Conservation (phyloP, 1,139 yeast species). For the Meyerozyma carpophila region DNA sequence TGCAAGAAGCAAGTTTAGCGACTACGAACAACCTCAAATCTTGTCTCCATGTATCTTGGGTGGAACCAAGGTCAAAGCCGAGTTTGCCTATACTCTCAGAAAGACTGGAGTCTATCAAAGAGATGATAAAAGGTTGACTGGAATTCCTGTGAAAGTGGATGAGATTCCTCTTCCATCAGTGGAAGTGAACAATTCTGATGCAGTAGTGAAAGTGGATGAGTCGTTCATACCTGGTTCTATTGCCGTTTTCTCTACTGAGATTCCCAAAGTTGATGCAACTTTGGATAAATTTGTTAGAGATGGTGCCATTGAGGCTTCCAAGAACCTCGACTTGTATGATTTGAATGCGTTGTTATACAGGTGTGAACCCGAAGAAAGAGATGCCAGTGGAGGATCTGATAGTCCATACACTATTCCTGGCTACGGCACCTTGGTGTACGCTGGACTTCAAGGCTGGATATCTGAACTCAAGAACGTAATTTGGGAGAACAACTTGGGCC, state of each 20-base stretch:
- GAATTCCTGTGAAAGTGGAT: constrained; percentile 61
- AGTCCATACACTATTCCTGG: constrained; percentile 75
- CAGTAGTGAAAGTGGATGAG: constrained; percentile 51
- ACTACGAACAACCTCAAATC: constrained; percentile 38
- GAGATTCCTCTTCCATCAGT: constrained; percentile 49
- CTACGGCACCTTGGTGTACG: constrained; percentile 69
- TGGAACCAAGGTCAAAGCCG: constrained; percentile 60
- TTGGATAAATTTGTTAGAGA: constrained; percentile 60
- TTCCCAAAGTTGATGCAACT: constrained; percentile 47
- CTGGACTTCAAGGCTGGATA: constrained; percentile 94
- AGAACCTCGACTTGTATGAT: constrained; percentile 56
- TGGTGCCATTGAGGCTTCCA: constrained; percentile 74
- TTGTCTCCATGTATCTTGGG: constrained; percentile 57
- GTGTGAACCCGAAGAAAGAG: constrained; percentile 86
- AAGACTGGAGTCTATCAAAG: constrained; percentile 45
- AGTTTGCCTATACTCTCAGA: constrained; percentile 55
- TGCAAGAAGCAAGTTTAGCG: constrained; percentile 74
- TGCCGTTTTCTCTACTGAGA: constrained; percentile 72
- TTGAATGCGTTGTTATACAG: constrained; percentile 71
- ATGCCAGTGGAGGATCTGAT: constrained; percentile 61
- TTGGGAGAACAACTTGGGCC: constrained; percentile 70
- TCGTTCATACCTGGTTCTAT: constrained; percentile 86
- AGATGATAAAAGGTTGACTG: constrained; percentile 39
- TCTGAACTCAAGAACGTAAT: constrained; percentile 61
- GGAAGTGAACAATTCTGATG: constrained; percentile 31